Evolutionary conservation across 345 rosid genomes (phyloP).

Genomic region (Litchi chinensis): DNA sequence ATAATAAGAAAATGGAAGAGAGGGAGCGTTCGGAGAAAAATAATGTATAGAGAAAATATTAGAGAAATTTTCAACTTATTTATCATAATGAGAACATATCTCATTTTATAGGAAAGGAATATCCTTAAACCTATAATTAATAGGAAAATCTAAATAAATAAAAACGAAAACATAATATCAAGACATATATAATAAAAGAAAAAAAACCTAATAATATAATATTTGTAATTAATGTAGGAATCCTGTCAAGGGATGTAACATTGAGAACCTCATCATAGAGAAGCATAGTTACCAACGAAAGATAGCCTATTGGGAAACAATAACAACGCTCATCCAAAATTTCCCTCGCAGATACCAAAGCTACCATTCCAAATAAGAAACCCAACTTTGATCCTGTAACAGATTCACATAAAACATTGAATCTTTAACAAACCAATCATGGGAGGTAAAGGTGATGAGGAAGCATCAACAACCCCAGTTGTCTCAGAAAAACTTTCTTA

Average conservation of each 20-base stretch:
- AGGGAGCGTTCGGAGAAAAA: no score
- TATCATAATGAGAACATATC: no score
- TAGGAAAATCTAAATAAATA: no score
- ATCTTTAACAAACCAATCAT: slow-evolving; percentile 14
- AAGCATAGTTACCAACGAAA: neutral
- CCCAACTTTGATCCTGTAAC: neutral
- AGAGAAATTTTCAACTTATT: no score
- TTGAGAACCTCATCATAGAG: neutral
- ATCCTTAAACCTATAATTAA: no score
- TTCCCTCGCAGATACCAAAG: slow-evolving; percentile 10
- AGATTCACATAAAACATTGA: neutral
- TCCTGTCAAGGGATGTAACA: neutral
- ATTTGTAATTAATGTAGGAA: no score
- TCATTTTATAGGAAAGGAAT: no score
- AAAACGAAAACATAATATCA: no score
- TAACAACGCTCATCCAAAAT: neutral
- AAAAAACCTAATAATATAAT: no score
- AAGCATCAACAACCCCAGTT: slow-evolving; percentile 8
- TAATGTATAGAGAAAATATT: no score
- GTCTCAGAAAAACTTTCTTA: slow-evolving; percentile 22
- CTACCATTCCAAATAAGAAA: neutral
- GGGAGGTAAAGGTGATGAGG: slow-evolving; percentile 38
- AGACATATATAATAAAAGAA: no score
- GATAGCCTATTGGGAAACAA: neutral
- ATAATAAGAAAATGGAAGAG: no score